Conservation (phyloP, 768 basidiomycete genomes). For the Leccinum variicolor region DNA sequence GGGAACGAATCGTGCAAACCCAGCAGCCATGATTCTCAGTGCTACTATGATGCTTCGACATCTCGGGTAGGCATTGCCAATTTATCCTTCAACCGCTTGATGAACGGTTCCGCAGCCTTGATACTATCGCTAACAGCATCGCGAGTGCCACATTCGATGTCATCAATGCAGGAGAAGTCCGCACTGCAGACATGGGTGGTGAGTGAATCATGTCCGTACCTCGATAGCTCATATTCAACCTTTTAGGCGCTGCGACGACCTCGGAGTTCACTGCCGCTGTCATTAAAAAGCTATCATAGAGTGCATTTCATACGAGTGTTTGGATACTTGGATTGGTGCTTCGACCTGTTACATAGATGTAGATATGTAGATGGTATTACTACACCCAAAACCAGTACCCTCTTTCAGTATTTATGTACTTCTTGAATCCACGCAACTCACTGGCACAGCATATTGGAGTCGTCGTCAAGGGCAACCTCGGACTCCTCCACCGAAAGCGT, state of each 20-base stretch:
- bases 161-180: constrained; percentile 81
- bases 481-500: constrained; percentile 45
- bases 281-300: constrained; percentile 77
- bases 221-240: constrained; percentile 6
- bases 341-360: constrained; percentile 24
- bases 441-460: constrained; percentile 21
- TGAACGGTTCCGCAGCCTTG: constrained; percentile 53
- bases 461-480: constrained; percentile 48
- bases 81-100: constrained; percentile 15
- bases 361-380: constrained; percentile 14
- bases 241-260: constrained; percentile 78
- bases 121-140: constrained; percentile 90
- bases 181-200: constrained; percentile 96
- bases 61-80: constrained; percentile 62
- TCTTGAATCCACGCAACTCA: background rate
- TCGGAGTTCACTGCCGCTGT: constrained; percentile 94
- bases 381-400: constrained; percentile 11
- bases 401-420: constrained; percentile 13
- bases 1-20: constrained; percentile 95
- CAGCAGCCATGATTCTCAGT: constrained; percentile 95
- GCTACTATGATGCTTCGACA: constrained; percentile 98
- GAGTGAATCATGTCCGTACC: constrained; percentile 28
- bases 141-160: constrained; percentile 91
- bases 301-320: background rate
- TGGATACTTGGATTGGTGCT: background rate